Conservation (phyloP, 164 flowering plant genomes). For the Annona squamosa region DNA sequence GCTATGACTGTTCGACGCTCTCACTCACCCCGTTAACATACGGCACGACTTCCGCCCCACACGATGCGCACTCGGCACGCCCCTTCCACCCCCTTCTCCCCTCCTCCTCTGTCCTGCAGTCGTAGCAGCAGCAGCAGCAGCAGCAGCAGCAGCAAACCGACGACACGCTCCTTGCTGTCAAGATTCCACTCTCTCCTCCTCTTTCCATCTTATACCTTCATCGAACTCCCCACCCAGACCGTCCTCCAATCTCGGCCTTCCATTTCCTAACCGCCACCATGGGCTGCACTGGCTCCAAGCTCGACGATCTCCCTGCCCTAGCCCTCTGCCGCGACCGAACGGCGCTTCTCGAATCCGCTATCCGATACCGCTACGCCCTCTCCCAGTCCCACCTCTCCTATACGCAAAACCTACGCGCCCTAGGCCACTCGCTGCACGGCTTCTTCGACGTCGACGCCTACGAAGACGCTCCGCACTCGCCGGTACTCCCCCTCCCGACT, state of each 20-base stretch:
- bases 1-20: not conserved
- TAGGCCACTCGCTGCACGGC: slow-evolving; percentile 28
- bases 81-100: not conserved
- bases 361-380: slow-evolving; percentile 29
- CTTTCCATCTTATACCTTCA: slow-evolving; percentile 7
- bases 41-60: not conserved
- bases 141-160: slow-evolving; percentile 12
- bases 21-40: not conserved
- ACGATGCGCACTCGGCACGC: not conserved
- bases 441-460: slow-evolving; percentile 22
- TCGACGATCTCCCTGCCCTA: slow-evolving; percentile 44
- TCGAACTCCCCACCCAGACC: slow-evolving; percentile 6
- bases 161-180: slow-evolving; percentile 22
- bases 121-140: not conserved
- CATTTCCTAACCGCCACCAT: slow-evolving; percentile 9
- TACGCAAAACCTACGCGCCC: slow-evolving; percentile 23
- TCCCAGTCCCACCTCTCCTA: slow-evolving; percentile 37
- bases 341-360: slow-evolving; percentile 32
- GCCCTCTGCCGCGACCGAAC: slow-evolving; percentile 50
- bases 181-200: slow-evolving; percentile 14
- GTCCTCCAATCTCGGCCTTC: not conserved
- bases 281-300: slow-evolving; percentile 49
- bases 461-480: slow-evolving; percentile 10
- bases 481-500: slow-evolving; percentile 12
- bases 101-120: not conserved